Evolutionary conservation across 2,329 filamentous ascomycete genomes (phyloP), one percentile per base, ranked within the genome.

Genomic region (Fusarium devonianum): DNA sequence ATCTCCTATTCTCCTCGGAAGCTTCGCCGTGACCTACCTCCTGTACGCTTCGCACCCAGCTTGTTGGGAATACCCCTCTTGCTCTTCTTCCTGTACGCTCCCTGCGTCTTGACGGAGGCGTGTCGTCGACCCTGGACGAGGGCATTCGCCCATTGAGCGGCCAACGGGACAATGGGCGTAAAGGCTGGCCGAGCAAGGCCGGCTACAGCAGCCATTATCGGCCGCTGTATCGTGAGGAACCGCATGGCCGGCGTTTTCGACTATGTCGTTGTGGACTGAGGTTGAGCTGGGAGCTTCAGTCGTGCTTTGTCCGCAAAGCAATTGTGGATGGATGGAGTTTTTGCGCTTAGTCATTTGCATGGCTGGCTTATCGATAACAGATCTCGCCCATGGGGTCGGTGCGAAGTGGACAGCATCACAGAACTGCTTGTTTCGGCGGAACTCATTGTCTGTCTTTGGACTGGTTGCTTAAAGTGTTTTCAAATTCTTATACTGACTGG

Each of bases 21-120:
- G 5, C n/a, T n/a, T 17, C 25, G 9, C 35, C 25, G 23, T 19
- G n/a, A 77, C 83, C 32, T 78, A 89, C 90, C 93, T 72, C 90
- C 91, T 13, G 88, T 87, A 74, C 93, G 91, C 81, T 99, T 99
- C 5, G 93, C 92, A 62, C 94, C 94, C 62, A 99, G 77, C 71
- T 96, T 91, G 77, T 96, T 96, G 21, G 81, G 77, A 52, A 84
- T 78, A 17, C 81, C 83, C 69, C 78, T 80, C 71, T 83, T 81
- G 65, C 77, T 77, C 63, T 77, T 78, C 62, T 84, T 69, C 66
- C 89, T 95, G 73, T 87, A 86, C 39, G 82, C 81, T 71, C 84
- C 84, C 74, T 87, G 85, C 33, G 83, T 77, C 69, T 86, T 86
- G 69, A 84, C 81, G 17, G 80, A 76, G 58, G 82, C 82, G 63